Percentiles rank a stretch among this genome's conserved stretches.
Evolutionary conservation across 768 basidiomycete genomes (phyloP).

Genomic region (Amanita phalloides): DNA sequence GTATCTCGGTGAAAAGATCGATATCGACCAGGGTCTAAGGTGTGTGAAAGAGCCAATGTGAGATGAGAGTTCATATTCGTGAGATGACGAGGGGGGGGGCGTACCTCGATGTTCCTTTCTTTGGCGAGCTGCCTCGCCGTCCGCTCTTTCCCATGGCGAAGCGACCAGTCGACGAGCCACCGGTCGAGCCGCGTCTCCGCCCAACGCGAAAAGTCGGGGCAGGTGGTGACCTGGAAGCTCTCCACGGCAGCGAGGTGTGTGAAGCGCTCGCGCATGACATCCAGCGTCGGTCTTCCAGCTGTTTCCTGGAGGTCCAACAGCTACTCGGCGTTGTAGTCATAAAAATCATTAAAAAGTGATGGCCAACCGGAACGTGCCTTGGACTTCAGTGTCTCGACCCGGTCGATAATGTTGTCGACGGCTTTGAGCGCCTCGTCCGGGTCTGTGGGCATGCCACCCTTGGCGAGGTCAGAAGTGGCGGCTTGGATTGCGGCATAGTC

Average conservation of each 20-base stretch:
- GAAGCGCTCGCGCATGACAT: constrained; percentile 65
- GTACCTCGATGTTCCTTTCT: constrained; percentile 71
- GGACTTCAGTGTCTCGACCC: constrained; percentile 73
- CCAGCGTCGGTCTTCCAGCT: constrained; percentile 49
- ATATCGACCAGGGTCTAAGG: constrained; percentile 77
- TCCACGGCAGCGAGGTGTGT: constrained; percentile 62
- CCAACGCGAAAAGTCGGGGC: constrained; percentile 63
- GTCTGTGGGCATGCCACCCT: constrained; percentile 6
- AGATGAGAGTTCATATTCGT: no score
- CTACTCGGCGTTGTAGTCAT: constrained; percentile 14
- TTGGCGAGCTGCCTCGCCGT: constrained; percentile 70
- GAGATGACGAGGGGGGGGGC: background rate
- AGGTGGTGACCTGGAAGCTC: constrained; percentile 35
- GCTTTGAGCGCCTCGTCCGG: constrained; percentile 42
- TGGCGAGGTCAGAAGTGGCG: constrained; percentile 48
- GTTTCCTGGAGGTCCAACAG: constrained; percentile 37
- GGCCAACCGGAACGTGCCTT: constrained; percentile 45
- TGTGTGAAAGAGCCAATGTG: background rate
- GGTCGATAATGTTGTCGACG: constrained; percentile 68
- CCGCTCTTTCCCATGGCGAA: constrained; percentile 67
- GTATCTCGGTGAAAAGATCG: constrained; percentile 84
- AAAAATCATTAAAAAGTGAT: no score
- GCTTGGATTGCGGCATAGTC: constrained; percentile 56
- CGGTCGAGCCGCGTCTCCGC: constrained; percentile 72
- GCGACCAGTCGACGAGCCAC: constrained; percentile 89